Conservation (phyloP, 306 rosid species). For the Pyrus pyrifolia region DNA sequence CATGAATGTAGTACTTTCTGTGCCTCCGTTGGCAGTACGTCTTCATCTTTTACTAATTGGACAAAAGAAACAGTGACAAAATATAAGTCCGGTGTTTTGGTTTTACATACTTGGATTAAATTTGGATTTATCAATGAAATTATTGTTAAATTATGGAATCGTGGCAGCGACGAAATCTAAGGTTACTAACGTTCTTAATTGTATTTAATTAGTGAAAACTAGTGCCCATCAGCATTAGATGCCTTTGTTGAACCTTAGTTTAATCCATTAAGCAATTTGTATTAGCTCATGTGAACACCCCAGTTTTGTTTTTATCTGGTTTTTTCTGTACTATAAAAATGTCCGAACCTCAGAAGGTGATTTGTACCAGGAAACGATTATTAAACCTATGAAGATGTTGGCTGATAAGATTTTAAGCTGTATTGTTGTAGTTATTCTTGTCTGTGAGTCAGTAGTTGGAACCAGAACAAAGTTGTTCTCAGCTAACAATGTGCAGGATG, state of each 20-base stretch:
- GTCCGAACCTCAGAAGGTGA: background rate
- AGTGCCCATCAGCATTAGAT: slow-evolving; percentile 16
- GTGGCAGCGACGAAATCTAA: slow-evolving; percentile 14
- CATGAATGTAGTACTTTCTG: background rate
- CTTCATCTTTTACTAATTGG: background rate
- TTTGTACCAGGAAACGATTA: background rate
- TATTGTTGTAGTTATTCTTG: slow-evolving; percentile 3
- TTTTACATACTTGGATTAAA: slow-evolving; percentile 5
- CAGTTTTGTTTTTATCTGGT: slow-evolving; percentile 13
- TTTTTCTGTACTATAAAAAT: slow-evolving; percentile 4
- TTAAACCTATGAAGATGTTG: slow-evolving; percentile 4
- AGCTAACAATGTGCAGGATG: background rate
- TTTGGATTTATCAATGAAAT: slow-evolving; percentile 12
- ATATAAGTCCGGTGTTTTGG: slow-evolving; percentile 10
- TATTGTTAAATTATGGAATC: slow-evolving; percentile 13
- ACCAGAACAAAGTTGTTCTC: slow-evolving; percentile 17
- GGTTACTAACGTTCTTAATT: background rate
- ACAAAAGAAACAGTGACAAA: background rate
- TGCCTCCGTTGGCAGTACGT: slow-evolving; percentile 4
- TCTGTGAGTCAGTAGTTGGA: slow-evolving; percentile 15
- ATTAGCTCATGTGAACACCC: slow-evolving; percentile 11
- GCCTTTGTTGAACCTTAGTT: slow-evolving; percentile 8
- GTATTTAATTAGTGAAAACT: background rate
- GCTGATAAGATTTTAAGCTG: slow-evolving; percentile 16
- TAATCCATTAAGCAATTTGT: background rate